Evolutionary conservation across 352 stramenopile genomes (phyloP), one percentile per base, ranked within the genome.

Genomic region (Phytopythium aichiense): DNA sequence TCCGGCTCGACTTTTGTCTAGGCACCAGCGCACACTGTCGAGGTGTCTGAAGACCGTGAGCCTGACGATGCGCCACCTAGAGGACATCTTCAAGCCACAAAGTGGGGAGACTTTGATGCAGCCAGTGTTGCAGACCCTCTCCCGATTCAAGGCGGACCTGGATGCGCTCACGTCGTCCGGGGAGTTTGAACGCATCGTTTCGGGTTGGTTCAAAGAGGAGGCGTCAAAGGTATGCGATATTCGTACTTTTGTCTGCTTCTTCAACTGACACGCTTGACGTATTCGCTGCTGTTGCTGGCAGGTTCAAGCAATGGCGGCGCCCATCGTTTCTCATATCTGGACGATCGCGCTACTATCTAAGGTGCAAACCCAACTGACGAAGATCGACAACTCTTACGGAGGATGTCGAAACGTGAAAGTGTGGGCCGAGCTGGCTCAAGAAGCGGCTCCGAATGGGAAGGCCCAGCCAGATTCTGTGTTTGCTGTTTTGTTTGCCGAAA

Each of bases 31-130:
- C 13, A 55, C 67, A 13, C 56, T 93, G 55, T 69, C 72, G n/a
- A 42, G 84, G 7, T 83, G 88, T 64, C 66, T 93, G 55, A 86
- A 81, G 30, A 80, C 78, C 0, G 69, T 91, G 7, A 76, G 75
- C 9, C 51, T 82, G 63, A 89, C 81, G 9, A 60, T 91, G 23
- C 56, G 67, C 5, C 80, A 93, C 11, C 65, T 76, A 5, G 70
- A 88, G 38, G 67, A 80, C 20, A 80, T 93, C 12, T 93, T 93
- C 64, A 60, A 73, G 13, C 58, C 58, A n/a, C 63, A 42, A 31
- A 53, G 54, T 13, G 53, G 31, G 25, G 49, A 28, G 20, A 64
- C 66, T 2, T 31, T 78, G n/a, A 61, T 87, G 42, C 43, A 31
- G 16, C 65, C 59, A 30, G 68, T 71, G 16, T 63, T 66, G 43